A percentile compares a stretch with the other conserved stretches of the same genome.
These are phyloP conservation scores for Scutellaria galericulata DNA, from an alignment of 257 asterid species.

Conservation along the genomic window DNA sequence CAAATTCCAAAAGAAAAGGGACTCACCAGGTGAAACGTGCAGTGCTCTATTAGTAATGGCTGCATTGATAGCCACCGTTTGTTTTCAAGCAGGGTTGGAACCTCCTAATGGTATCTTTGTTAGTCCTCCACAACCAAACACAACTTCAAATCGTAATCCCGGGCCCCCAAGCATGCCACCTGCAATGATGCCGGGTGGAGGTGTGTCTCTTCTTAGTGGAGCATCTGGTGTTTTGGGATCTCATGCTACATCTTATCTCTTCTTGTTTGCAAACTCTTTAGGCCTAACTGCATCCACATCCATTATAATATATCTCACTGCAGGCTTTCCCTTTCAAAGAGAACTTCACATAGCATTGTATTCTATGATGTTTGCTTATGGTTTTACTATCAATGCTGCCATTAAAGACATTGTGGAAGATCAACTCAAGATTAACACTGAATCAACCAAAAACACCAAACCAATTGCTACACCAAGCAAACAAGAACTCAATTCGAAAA, in stretches of 20 bases:
- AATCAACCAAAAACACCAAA: too few species aligned
- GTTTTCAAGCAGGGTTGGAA: slow-evolving; percentile 38
- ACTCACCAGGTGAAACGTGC: slow-evolving; percentile 31
- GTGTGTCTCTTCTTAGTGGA: too few species aligned
- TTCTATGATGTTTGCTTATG: slow-evolving; percentile 35
- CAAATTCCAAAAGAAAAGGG: background rate
- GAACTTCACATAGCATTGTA: slow-evolving; percentile 32
- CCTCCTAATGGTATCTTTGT: slow-evolving; percentile 35
- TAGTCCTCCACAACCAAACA: too few species aligned
- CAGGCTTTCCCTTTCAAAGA: slow-evolving; percentile 34
- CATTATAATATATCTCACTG: slow-evolving; percentile 39
- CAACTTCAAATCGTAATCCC: background rate
- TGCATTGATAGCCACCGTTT: slow-evolving; percentile 34
- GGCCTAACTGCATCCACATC: slow-evolving; percentile 35
- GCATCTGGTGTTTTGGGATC: slow-evolving; percentile 24
- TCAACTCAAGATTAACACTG: too few species aligned
- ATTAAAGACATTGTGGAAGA: too few species aligned
- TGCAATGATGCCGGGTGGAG: too few species aligned
- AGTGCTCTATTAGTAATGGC: slow-evolving; percentile 36
- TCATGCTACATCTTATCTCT: background rate
- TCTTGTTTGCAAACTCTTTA: slow-evolving; percentile 14
- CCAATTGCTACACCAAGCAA: too few species aligned
- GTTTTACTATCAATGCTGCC: background rate
- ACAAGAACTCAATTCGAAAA: too few species aligned
- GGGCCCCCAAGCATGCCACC: background rate